Evolutionary conservation across 148 eudicot genomes (phyloP), one percentile per base, ranked within the genome.

Genomic region (Polygonum maritimum): DNA sequence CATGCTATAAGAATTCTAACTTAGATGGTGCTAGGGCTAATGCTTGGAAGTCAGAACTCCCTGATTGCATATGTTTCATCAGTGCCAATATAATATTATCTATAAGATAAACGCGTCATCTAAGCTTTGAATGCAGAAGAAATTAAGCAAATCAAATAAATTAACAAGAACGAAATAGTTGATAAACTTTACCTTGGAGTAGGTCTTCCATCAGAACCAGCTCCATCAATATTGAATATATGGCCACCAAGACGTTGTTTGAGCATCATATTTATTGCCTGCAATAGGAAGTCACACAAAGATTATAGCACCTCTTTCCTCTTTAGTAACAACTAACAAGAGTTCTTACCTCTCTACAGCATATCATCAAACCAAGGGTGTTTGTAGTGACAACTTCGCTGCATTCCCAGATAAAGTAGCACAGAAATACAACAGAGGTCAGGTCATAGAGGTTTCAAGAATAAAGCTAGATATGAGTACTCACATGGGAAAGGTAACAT

Each of bases 121-220:
- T 62, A 16, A 65, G 44, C 35, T 14, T 33, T 33, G 40, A 65
- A 8, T 18, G 10, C 44, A 67, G 71, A 67, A 67, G 71, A 13
- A 67, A 67, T 67, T 38, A 67, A 36, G 71, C 10, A 67, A 67
- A 67, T 44, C 3, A 35, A 33, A 67, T 6, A 67, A 19, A 15
- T 36, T 10, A 9, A 35, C 22, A 38, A 15, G 44, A 15, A 67
- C 14, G n/a, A 16, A 35, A 35, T 2, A 60, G 44, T 13, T 31
- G 41, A 41, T 60, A 39, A 76, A 76, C 47, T 33, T 31, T 76
- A 91, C 98, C 98, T 90, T 51, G 98, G 98, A 51, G 98, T 94
- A 38, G 98, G 98, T 85, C 98, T 89, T 79, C 98, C 98, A 83
- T 94, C 98, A 76, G 98, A 94, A 80, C 97, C 98, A 76, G 98